Evolutionary conservation across 306 rosid species (phyloP).

Genomic region (Lathyrus sativus): DNA sequence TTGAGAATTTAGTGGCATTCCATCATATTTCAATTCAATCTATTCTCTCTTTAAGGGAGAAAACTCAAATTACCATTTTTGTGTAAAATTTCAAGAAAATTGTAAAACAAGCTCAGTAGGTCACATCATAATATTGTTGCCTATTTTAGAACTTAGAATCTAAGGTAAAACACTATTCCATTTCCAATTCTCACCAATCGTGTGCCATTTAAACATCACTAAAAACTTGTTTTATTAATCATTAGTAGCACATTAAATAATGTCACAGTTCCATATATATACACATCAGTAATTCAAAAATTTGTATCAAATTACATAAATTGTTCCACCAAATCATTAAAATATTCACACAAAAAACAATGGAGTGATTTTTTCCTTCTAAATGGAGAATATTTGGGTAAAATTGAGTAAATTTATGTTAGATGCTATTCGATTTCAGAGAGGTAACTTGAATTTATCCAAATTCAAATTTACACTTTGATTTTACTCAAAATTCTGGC

Average conservation of each 20-base stretch:
- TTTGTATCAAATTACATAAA: no score
- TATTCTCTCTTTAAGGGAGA: background rate
- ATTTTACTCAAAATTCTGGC: no score
- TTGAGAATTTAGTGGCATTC: constrained; percentile 34
- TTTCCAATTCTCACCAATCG: constrained; percentile 1
- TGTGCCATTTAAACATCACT: constrained; percentile 7
- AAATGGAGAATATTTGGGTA: no score
- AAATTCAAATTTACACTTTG: no score
- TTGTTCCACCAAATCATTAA: no score
- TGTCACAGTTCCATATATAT: background rate
- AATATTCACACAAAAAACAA: no score
- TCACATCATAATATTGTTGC: constrained; percentile 33
- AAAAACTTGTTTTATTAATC: constrained; percentile 18
- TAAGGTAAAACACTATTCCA: constrained; percentile 25
- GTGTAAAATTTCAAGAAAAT: constrained; percentile 11
- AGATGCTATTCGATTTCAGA: no score
- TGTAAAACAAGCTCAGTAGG: constrained; percentile 34
- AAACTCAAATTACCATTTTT: background rate
- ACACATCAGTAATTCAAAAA: no score
- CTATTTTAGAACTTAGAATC: constrained; percentile 19
- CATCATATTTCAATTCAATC: constrained; percentile 37
- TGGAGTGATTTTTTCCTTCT: no score
- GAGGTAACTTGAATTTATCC: no score
- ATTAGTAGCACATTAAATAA: constrained; percentile 24
- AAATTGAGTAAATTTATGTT: no score